Evolutionary conservation across 495 filamentous ascomycete genomes (phyloP).

Genomic region (Penicillium roqueforti): DNA sequence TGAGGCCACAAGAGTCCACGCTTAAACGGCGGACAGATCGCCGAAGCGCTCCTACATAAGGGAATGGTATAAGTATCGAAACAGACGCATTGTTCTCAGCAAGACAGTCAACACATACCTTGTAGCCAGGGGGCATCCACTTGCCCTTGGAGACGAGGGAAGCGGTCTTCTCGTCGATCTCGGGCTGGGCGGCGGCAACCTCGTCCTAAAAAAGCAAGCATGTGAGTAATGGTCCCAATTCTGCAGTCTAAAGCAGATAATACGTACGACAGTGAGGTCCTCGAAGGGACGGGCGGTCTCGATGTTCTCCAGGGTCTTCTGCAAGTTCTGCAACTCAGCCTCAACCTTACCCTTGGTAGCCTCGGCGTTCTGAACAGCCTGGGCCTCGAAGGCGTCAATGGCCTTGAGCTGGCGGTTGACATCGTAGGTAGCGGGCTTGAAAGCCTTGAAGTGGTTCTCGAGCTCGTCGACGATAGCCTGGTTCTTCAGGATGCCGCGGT

Average conservation of each 20-base stretch:
- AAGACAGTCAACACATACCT: slow-evolving; percentile 56
- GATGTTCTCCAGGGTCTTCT: slow-evolving; percentile 94
- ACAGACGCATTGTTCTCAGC: too few species aligned
- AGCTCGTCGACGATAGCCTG: slow-evolving; percentile 89
- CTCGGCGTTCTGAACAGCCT: slow-evolving; percentile 94
- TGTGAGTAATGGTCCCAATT: slow-evolving; percentile 15
- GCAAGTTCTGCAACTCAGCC: slow-evolving; percentile 82
- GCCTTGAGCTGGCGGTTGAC: slow-evolving; percentile 88
- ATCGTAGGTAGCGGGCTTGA: slow-evolving; percentile 91
- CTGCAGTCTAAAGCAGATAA: not conserved
- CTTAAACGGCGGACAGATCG: slow-evolving; percentile 87
- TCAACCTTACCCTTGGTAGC: slow-evolving; percentile 94
- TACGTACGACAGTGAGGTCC: slow-evolving; percentile 93
- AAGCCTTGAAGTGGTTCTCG: slow-evolving; percentile 84
- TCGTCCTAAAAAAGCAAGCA: slow-evolving; percentile 66
- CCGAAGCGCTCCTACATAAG: slow-evolving; percentile 87
- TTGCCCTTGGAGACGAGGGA: slow-evolving; percentile 93
- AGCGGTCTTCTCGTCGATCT: slow-evolving; percentile 91
- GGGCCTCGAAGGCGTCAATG: slow-evolving; percentile 94
- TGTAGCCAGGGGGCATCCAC: slow-evolving; percentile 97
- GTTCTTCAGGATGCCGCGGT: slow-evolving; percentile 92
- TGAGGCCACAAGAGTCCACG: slow-evolving; percentile 23
- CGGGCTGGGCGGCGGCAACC: slow-evolving; percentile 83
- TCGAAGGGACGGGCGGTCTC: slow-evolving; percentile 95
- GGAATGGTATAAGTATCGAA: not conserved